These are phyloP conservation scores for Apiotrichum siamense DNA, from an alignment of 1,284 basidiomycete genomes.

Conservation along the genomic window DNA sequence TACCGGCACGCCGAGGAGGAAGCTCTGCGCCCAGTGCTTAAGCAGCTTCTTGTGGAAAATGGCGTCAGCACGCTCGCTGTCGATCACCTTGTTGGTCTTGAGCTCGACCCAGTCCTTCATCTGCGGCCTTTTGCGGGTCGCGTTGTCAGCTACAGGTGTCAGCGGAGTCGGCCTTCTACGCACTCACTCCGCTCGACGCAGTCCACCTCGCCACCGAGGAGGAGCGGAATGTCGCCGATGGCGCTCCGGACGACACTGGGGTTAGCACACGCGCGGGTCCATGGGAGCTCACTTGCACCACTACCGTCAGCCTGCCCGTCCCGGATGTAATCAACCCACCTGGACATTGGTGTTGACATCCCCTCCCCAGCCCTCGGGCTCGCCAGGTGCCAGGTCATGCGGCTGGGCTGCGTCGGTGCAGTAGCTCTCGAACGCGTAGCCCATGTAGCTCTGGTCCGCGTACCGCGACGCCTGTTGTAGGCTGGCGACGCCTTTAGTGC, in stretches of 20 bases:
- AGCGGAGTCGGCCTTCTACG: background rate
- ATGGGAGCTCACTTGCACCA: constrained; percentile 63
- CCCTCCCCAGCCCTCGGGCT: constrained; percentile 74
- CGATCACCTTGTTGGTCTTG: constrained; percentile 81
- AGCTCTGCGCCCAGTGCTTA: constrained; percentile 94
- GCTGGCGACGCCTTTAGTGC: background rate
- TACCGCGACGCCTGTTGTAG: constrained; percentile 22
- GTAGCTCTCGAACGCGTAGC: constrained; percentile 43
- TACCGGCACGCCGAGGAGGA: constrained; percentile 82
- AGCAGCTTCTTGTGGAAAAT: constrained; percentile 89
- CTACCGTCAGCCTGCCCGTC: constrained; percentile 41
- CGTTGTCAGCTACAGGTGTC: constrained; percentile 7
- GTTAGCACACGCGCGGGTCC: too few relatives aligned
- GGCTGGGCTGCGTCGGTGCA: too few relatives aligned
- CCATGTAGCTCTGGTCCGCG: constrained; percentile 42
- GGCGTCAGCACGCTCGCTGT: constrained; percentile 60
- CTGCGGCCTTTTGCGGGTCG: too few relatives aligned
- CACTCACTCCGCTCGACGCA: constrained; percentile 70
- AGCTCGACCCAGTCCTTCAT: constrained; percentile 67
- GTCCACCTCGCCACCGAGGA: constrained; percentile 93
- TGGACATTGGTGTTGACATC: constrained; percentile 86
- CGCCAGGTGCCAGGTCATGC: too few relatives aligned
- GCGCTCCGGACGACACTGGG: constrained; percentile 77
- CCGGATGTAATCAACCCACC: constrained; percentile 17
- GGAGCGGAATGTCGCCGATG: constrained; percentile 68